Conservation (phyloP, 1,284 basidiomycete genomes). For the Uromyces viciae-fabae region DNA sequence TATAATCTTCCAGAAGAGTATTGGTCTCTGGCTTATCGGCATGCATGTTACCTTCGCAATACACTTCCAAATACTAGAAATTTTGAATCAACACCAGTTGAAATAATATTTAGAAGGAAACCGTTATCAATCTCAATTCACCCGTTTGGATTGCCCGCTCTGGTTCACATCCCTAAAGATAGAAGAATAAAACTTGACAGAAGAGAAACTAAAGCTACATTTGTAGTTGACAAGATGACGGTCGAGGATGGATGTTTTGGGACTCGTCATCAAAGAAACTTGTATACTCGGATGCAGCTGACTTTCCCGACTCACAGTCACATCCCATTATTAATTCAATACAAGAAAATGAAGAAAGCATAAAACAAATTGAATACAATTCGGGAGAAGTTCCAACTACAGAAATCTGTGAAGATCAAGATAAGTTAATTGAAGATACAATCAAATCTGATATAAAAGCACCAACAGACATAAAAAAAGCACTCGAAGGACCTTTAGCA, state of each 20-base stretch:
- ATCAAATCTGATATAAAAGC: too few species aligned
- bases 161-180: neutral
- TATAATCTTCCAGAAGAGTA: neutral
- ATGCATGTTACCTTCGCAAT: neutral
- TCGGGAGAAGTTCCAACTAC: neutral
- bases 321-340: neutral
- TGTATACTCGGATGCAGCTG: neutral
- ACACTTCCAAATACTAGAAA: neutral
- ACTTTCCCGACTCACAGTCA: neutral
- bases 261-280: neutral
- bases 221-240: neutral
- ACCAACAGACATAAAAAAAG: too few species aligned
- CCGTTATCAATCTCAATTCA: neutral
- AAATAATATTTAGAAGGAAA: neutral
- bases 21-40: neutral
- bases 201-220: neutral
- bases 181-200: neutral
- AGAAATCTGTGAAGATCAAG: neutral
- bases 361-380: neutral
- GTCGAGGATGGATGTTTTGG: neutral
- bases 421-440: too few species aligned
- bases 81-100: neutral
- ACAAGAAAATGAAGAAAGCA: neutral
- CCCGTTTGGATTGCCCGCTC: neutral
- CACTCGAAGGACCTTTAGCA: too few species aligned